These are phyloP conservation scores for Sonneratia caseolaris DNA, from an alignment of 345 rosid species.

Conservation along the genomic window DNA sequence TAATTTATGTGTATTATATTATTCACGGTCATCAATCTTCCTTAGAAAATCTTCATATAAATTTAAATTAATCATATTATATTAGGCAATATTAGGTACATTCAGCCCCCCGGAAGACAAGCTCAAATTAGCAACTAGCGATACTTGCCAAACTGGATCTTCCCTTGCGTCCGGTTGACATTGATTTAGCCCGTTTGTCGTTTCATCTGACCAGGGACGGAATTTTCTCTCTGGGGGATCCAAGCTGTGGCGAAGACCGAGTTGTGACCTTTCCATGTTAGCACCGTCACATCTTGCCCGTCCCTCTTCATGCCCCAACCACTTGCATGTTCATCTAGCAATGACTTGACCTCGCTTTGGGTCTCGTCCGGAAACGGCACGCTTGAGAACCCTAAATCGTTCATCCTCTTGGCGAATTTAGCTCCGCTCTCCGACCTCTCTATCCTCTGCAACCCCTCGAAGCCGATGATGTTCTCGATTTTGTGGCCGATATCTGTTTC, in stretches of 20 bases:
- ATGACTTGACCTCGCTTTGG: constrained; percentile 30
- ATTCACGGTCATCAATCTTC: too few species aligned
- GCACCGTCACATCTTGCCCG: constrained; percentile 39
- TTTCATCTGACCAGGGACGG: background rate
- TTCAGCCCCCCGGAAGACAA: too few species aligned
- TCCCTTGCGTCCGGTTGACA: background rate
- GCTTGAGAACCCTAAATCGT: constrained; percentile 26
- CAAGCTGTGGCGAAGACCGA: constrained; percentile 60
- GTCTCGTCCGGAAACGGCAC: constrained; percentile 46
- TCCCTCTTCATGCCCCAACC: constrained; percentile 78
- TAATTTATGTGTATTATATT: too few species aligned
- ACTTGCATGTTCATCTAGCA: constrained; percentile 59
- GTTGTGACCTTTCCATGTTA: constrained; percentile 74
- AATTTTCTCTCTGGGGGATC: constrained; percentile 19
- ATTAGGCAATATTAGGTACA: too few species aligned
- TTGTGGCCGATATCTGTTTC: constrained; percentile 55
- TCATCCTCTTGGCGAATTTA: constrained; percentile 41
- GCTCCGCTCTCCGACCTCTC: constrained; percentile 47
- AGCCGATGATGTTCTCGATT: constrained; percentile 48
- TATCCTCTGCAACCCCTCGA: constrained; percentile 42
- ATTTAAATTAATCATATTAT: too few species aligned
- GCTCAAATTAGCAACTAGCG: too few species aligned
- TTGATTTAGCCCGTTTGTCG: background rate
- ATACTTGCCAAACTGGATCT: too few species aligned
- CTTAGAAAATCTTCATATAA: too few species aligned